Percentiles rank a stretch among this genome's conserved stretches.
These are phyloP conservation scores for Cryptosporidium sp. DNA, from an alignment of 169 alveolate genomes.

Conservation along the genomic window DNA sequence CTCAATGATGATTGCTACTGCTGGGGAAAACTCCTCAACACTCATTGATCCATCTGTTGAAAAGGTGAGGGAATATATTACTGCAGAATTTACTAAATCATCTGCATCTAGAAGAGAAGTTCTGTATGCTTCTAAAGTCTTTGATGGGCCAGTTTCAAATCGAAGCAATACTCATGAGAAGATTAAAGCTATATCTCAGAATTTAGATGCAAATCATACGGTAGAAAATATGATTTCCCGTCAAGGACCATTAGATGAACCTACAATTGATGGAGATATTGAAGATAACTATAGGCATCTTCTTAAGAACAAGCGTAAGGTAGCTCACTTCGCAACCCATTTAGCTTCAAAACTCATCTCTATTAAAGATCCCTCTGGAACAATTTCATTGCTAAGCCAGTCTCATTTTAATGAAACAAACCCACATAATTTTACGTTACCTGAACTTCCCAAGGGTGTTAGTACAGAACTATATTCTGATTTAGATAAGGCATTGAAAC, in stretches of 20 bases:
- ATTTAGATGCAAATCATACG: background rate
- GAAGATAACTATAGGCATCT: conserved; percentile 30
- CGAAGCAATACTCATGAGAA: conserved; percentile 21
- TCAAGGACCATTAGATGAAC: conserved; percentile 24
- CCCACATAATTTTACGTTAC: conserved; percentile 37
- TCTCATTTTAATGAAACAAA: conserved; percentile 11
- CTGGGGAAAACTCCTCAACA: conserved; percentile 67
- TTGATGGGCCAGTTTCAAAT: background rate
- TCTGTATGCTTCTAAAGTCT: conserved; percentile 47
- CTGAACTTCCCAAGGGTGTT: conserved; percentile 46
- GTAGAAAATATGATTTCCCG: conserved; percentile 38
- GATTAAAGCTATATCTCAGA: background rate
- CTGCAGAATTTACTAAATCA: conserved; percentile 73
- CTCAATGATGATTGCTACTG: conserved; percentile 75
- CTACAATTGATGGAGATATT: conserved; percentile 8
- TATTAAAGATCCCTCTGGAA: conserved; percentile 51
- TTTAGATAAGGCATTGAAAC: conserved; percentile 42
- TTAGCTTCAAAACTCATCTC: conserved; percentile 41
- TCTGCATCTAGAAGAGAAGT: conserved; percentile 73
- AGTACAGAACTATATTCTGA: conserved; percentile 13
- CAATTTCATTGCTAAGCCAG: conserved; percentile 2
- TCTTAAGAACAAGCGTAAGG: conserved; percentile 63
- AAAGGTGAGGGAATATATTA: conserved; percentile 62
- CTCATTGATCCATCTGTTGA: conserved; percentile 67
- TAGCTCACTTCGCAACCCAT: conserved; percentile 57